Conservation (phyloP, 176 grass and related monocot species). For the Themeda triandra region DNA sequence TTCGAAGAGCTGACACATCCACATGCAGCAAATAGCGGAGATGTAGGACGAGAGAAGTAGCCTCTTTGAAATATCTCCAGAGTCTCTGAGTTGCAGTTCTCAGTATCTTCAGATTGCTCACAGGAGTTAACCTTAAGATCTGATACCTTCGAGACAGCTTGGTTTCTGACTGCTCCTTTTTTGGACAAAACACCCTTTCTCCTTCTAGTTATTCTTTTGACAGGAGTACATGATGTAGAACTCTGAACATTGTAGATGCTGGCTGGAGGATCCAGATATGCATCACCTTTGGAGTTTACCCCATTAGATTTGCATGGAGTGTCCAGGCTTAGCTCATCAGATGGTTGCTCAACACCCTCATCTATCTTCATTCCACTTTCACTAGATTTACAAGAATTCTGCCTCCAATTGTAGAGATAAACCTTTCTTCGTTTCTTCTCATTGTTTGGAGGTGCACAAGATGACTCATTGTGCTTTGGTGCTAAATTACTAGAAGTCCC, state of each 20-base stretch:
- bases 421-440: constrained; percentile 61
- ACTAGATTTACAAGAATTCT: constrained; percentile 60
- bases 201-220: constrained; percentile 51
- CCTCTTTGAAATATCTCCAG: constrained; percentile 22
- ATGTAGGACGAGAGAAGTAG: constrained; percentile 41
- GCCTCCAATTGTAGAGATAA: constrained; percentile 86
- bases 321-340: constrained; percentile 42
- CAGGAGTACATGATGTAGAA: constrained; percentile 47
- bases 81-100: constrained; percentile 49
- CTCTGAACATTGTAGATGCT: constrained; percentile 40
- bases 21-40: constrained; percentile 68
- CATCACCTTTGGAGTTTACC: constrained; percentile 38
- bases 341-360: constrained; percentile 34
- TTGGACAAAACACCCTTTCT: constrained; percentile 46
- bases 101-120: constrained; percentile 70
- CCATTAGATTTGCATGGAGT: constrained; percentile 43
- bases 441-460: constrained; percentile 30
- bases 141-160: constrained; percentile 24
- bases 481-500: constrained; percentile 12
- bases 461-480: constrained; percentile 27
- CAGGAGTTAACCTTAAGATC: constrained; percentile 47
- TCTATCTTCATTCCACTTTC: constrained; percentile 47
- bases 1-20: constrained; percentile 70
- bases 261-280: constrained; percentile 30
- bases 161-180: constrained; percentile 36